Evolutionary conservation across 192 early-diverging fungal genomes (phyloP).

Genomic region (Anaeromyces robustus): DNA sequence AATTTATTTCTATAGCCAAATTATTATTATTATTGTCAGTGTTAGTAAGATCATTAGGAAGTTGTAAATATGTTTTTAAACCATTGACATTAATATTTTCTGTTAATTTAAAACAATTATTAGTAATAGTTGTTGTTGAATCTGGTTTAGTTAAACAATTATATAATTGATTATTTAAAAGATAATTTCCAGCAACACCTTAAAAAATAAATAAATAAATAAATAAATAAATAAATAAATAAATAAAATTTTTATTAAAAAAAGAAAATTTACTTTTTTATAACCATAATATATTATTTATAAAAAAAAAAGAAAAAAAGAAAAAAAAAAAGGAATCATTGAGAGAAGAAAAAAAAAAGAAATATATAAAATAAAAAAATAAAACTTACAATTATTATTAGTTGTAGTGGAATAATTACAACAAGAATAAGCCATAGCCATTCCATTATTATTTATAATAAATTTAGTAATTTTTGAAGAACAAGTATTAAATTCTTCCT

Average conservation of each 20-base stretch:
- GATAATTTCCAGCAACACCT: not conserved
- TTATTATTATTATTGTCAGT: too few relatives aligned
- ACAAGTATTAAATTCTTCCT: not conserved
- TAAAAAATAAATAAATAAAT: not conserved
- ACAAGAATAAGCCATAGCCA: not conserved
- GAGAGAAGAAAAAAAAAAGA: too few relatives aligned
- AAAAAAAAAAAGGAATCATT: too few relatives aligned
- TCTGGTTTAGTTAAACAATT: not conserved
- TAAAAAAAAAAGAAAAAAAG: too few relatives aligned
- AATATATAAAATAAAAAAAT: too few relatives aligned
- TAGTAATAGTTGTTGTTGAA: not conserved
- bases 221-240: not conserved
- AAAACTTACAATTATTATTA: too few relatives aligned
- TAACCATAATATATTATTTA: too few relatives aligned
- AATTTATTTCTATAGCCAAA: not conserved
- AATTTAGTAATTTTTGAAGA: not conserved
- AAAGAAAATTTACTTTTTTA: too few relatives aligned
- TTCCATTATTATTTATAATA: not conserved
- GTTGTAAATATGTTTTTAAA: not conserved
- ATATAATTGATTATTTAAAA: not conserved
- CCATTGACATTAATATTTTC: not conserved
- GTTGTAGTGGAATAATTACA: not conserved
- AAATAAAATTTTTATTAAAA: not conserved
- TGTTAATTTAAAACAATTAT: not conserved
- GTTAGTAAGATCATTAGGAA: too few relatives aligned